Base-by-base conservation (phyloP, 768 basidiomycete species). In the Suillus tomentosus region DNA sequence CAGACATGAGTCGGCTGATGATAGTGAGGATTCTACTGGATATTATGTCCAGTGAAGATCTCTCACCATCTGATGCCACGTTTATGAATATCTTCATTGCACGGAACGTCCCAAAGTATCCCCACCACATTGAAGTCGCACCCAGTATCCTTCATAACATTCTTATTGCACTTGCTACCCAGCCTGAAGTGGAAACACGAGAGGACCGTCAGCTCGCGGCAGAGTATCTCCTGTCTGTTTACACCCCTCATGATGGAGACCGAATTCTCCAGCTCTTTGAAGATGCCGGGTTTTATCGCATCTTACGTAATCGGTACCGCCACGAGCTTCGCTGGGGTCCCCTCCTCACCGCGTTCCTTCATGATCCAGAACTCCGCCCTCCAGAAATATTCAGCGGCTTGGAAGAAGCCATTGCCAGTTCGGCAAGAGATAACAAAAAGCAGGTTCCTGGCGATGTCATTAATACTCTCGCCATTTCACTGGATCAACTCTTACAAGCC, bases 61-160 rank as follows among this genome's bases (percentile, higher is more conserved):
- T 95, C 34, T 77, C 85, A 0, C 75, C 84, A 36, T 76, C 82
- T 47, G 94, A 93, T 72, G 78, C 80, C 64, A 95, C 92, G 3
- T 92, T 99, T 74, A 83, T 96, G 58, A 88, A 96, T 72, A 99
- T 99, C 65, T 99, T 99, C 77, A 84, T 99, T 63, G 94, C 97
- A 4, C 90, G 96, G 64, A 99, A 99, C 74, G 87, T 97, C 13
- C 94, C 97, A 0, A 99, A 98, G 78, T 99, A 99, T 77, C 88
- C 91, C 1, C 95, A 97, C 76, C 94, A 89, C 74, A 82, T 95
- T 56, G 76, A 84, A 62, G 62, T 78, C 56, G 40, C 39, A n/a
- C 64, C 64, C 66, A 88, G 84, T 65, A 79, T 84, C 4, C 80
- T 95, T 19, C 90, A 95, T 69, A 81, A 79, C 47, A 87, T 98